These are phyloP conservation scores for Beauveria varroae DNA, from an alignment of 2,329 filamentous ascomycete species.

Conservation along the genomic window DNA sequence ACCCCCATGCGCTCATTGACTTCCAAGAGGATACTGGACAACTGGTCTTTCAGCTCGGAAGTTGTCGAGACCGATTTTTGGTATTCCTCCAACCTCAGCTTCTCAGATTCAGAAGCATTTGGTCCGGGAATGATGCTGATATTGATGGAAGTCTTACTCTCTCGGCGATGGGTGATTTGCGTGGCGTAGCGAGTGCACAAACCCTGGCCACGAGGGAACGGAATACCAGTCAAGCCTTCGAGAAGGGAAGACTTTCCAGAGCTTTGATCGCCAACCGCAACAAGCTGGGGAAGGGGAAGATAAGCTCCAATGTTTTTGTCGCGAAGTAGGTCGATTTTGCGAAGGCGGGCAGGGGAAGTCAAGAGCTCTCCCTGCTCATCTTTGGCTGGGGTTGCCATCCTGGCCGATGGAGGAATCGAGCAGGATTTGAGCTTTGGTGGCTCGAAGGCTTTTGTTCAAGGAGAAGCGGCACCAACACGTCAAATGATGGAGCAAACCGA, in stretches of 20 bases:
- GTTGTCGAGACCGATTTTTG: slow-evolving; percentile 15
- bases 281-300: slow-evolving; percentile 20
- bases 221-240: slow-evolving; percentile 25
- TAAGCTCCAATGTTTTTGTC: slow-evolving; percentile 19
- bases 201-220: slow-evolving; percentile 22
- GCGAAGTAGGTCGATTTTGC: slow-evolving; percentile 23
- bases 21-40: slow-evolving; percentile 27
- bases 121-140: slow-evolving; percentile 35
- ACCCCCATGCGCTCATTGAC: slow-evolving; percentile 40
- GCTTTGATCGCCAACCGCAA: slow-evolving; percentile 26
- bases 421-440: not conserved
- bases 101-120: slow-evolving; percentile 13
- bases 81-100: slow-evolving; percentile 9
- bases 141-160: slow-evolving; percentile 24
- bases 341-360: slow-evolving; percentile 11
- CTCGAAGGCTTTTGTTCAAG: rapidly evolving
- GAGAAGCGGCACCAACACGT: no score
- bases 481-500: no score
- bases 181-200: slow-evolving; percentile 26
- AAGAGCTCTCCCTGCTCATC: not conserved
- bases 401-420: not conserved
- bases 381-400: not conserved
- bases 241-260: slow-evolving; percentile 26
- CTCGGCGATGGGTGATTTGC: slow-evolving; percentile 26
- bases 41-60: slow-evolving; percentile 21